Evolutionary conservation across 352 stramenopile genomes (phyloP), one percentile per base, ranked within the genome.

Genomic region (Globisporangium megalacanthum): DNA sequence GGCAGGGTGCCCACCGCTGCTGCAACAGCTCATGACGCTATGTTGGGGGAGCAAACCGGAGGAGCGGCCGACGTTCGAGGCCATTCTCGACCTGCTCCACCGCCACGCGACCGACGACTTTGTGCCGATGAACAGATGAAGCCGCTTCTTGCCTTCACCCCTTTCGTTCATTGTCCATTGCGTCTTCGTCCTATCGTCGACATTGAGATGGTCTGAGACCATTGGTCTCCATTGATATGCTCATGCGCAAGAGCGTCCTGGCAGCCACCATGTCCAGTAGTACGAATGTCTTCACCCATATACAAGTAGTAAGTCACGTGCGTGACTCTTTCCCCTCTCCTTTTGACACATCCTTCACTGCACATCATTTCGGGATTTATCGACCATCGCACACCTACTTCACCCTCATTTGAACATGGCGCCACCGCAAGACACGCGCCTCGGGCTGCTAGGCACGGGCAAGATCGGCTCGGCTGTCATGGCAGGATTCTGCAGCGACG

Each of bases 381-480:
- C 41, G 5, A 47, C 6, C 41, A 47, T 6, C 39, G 15, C 39
- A 45, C 39, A 45, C 35, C 7, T 39, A 2, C 35, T 14, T n/a
- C n/a, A 49, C 22, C 37, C 19, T 20, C 44, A 29, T 39, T 22
- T 35, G 36, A 44, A 11, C n/a, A 90, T 88, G 80, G 62, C 74
- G 52, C 78, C 75, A 25, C 62, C 76, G 6, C 22, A 68, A 15
- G 72, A 83, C 31, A 83, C 82, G 51, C 88, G 71, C 17, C 68
- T 94, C 39, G 84, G 84, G 52, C 72, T 94, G 25, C 68, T 94
- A 31, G 84, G 84, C 60, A 94, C 84, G 52, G 84, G 84, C 59
- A 94, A 94, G 69, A 94, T 94, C 67, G 84, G 84, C 62, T 92
- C 80, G 57, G 84, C 84, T 53, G 80, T 94, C 37, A 65, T 94